Conservation (phyloP, 768 basidiomycete genomes). For the Royoungia palumana region DNA sequence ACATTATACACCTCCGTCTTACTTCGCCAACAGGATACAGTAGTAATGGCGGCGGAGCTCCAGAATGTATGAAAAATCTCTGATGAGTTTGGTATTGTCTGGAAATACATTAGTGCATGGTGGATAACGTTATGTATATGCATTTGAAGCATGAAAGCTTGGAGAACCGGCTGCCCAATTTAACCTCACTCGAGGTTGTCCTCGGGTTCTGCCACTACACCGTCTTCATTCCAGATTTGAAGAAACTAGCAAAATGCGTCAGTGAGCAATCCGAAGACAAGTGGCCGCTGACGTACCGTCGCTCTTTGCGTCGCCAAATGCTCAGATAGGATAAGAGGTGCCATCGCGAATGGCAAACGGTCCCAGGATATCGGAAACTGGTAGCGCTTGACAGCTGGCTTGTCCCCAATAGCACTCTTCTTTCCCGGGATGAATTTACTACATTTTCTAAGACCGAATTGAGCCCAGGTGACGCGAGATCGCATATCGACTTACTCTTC, state of each 20-base stretch:
- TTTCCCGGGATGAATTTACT: slow-evolving; percentile 83
- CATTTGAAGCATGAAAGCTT: not conserved
- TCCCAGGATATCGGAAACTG: slow-evolving; percentile 68
- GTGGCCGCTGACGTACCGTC: slow-evolving; percentile 46
- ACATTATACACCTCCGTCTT: too few relatives aligned
- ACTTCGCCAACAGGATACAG: not conserved
- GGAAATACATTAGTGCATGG: slow-evolving; percentile 24
- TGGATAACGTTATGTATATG: slow-evolving; percentile 31
- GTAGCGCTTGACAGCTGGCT: slow-evolving; percentile 61
- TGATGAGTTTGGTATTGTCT: slow-evolving; percentile 3
- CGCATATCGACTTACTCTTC: slow-evolving; percentile 69
- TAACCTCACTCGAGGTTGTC: slow-evolving; percentile 40
- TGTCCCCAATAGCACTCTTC: slow-evolving; percentile 88
- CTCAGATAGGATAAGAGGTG: slow-evolving; percentile 55
- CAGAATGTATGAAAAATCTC: slow-evolving; percentile 12
- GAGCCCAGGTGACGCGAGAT: not conserved
- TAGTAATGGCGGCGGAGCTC: too few relatives aligned
- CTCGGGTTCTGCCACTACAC: slow-evolving; percentile 60
- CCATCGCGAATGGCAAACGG: slow-evolving; percentile 63
- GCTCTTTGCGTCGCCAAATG: slow-evolving; percentile 62
- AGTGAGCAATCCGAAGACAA: slow-evolving; percentile 1
- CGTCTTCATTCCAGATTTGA: slow-evolving; percentile 81
- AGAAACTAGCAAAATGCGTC: slow-evolving; percentile 48
- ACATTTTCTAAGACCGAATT: slow-evolving; percentile 67
- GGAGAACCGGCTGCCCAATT: not conserved